Evolutionary conservation across 192 early-diverging fungal genomes (phyloP), one percentile per base, ranked within the genome.

Genomic region (Thoreauomyces humboldtii): DNA sequence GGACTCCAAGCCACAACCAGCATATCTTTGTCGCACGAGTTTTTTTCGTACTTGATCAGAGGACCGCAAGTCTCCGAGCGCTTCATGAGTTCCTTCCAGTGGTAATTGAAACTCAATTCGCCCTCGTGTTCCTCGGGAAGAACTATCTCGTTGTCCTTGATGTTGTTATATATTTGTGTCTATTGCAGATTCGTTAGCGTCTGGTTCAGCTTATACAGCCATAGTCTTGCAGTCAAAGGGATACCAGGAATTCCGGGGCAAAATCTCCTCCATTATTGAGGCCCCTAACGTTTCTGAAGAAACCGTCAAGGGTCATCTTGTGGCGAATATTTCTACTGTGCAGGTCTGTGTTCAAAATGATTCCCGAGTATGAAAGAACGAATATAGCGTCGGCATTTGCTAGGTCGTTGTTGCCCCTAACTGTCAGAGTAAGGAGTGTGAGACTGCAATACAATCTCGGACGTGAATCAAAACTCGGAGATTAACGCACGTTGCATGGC

Each of bases 281-380:
- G 7, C 91, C 92, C 6, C 92, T 80, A 37, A 92, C 65, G 72
- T 98, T 99, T 59, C 88, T 84, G 42, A 81, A 80, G 79, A 94
- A 99, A 61, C 95, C 91, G 17, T 93, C 85, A 9, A 91, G 71
- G 7, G 88, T 87, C 98, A 99, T 99, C 44, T 91, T 87, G 6
- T 73, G 77, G 38, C 38, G 38, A 9, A 41, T 12, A 41, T 12
- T 41, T 41, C 73, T 67, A 74, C 93, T 98, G 71, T 99, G 93
- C 77, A 92, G 91, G 83, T 99, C 98, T 1, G 96, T 98, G 72
- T 99, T 99, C 65, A 99, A 80, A 89, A 99, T 93, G 46, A 99
- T 92, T 28, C 98, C 83, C 0, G 96, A 91, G 59, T 89, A 99
- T 0, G 95, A 81, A 32, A 99, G 80, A 28, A 99, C 83, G 63